A percentile compares a stretch with the other conserved stretches of the same genome.
phyloP scores from a whole-genome alignment of 2,329 filamentous ascomycete genomes.

The Phyllosticta capitalensis region DNA sequence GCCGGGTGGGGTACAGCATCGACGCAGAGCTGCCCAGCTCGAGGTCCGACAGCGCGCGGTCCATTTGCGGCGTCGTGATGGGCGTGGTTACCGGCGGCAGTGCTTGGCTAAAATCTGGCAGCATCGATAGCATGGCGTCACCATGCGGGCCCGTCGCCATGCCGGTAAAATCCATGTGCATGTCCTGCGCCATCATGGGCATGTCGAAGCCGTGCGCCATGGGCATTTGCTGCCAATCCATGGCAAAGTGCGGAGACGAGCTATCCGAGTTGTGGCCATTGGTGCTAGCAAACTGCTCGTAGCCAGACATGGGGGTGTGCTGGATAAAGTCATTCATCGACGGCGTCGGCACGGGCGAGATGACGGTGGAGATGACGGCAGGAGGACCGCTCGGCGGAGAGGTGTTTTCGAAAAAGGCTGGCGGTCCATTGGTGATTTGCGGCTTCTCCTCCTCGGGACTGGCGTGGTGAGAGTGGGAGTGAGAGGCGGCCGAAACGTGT shows the following conservation, averaged over 20 bases:
- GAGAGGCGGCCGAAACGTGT: not conserved
- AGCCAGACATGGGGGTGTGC: constrained; percentile 37
- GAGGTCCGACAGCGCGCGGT: constrained; percentile 38
- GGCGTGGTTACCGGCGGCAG: constrained; percentile 36
- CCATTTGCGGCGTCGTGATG: constrained; percentile 38
- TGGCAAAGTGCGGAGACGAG: constrained; percentile 38
- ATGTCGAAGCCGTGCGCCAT: constrained; percentile 38
- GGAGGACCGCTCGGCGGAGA: constrained; percentile 24
- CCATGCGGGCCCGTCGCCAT: constrained; percentile 25
- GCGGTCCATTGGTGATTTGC: constrained; percentile 16
- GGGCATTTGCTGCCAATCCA: constrained; percentile 40
- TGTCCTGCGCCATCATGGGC: constrained; percentile 34
- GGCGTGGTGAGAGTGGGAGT: constrained; percentile 5
- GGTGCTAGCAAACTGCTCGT: constrained; percentile 35
- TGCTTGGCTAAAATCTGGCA: constrained; percentile 34
- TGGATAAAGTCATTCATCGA: constrained; percentile 31
- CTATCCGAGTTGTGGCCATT: constrained; percentile 33
- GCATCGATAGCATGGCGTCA: constrained; percentile 37
- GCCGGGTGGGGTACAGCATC: constrained; percentile 32
- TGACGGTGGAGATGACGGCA: constrained; percentile 16
- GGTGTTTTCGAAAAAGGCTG: constrained; percentile 34
- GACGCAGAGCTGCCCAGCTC: constrained; percentile 35
- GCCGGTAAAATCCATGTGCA: constrained; percentile 34
- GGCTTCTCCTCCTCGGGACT: constrained; percentile 4
- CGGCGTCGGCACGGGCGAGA: constrained; percentile 31